Evolutionary conservation across 2,329 filamentous ascomycete genomes (phyloP).

Genomic region (Claviceps africana): DNA sequence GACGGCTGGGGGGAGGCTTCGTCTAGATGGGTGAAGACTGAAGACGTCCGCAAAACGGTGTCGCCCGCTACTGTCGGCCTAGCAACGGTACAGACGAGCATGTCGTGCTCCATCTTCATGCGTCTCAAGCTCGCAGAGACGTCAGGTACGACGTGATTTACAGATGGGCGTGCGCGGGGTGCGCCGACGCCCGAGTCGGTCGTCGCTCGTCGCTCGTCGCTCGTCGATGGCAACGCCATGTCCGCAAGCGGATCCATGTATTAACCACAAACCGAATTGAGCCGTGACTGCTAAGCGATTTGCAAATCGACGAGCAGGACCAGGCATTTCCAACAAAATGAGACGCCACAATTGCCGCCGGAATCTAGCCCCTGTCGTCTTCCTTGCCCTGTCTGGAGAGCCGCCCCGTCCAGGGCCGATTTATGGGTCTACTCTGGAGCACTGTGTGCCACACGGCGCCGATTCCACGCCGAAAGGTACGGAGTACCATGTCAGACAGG

Average conservation of each 20-base stretch:
- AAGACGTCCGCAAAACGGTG: background rate
- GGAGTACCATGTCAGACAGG: no score
- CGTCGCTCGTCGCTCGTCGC: no score
- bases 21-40: background rate
- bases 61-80: background rate
- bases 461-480: constrained; percentile 4
- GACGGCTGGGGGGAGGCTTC: no score
- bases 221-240: background rate
- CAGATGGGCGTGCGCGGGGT: background rate
- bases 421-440: background rate
- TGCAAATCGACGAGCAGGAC: background rate
- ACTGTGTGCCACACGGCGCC: constrained; percentile 7
- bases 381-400: background rate
- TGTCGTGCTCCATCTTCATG: no score
- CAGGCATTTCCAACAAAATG: background rate
- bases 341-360: constrained; percentile 1
- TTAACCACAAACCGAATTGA: background rate
- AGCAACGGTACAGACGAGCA: background rate
- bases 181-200: background rate
- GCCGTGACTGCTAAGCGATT: background rate
- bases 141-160: background rate
- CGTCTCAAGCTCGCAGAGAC: background rate
- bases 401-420: background rate
- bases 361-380: background rate
- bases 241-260: background rate